A percentile compares a stretch with the other conserved stretches of the same genome.
These are phyloP conservation scores for Termitomyces sp. DNA, from an alignment of 768 basidiomycete genomes.

Conservation along the genomic window DNA sequence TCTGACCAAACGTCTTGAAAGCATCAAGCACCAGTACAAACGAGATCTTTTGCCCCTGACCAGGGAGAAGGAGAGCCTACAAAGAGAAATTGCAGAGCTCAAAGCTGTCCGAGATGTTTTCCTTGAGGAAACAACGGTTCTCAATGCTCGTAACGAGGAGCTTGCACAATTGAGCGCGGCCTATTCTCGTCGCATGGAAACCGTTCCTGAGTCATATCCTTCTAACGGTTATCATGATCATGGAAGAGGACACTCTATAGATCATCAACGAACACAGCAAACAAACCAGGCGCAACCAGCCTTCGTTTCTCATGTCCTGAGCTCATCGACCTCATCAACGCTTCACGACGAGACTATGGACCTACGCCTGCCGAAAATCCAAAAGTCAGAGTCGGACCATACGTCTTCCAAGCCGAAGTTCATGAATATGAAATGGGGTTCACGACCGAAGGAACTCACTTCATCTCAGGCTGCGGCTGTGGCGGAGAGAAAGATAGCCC, in stretches of 20 bases:
- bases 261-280: conserved; percentile 21
- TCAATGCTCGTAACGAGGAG: conserved; percentile 91
- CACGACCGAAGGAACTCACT: conserved; percentile 43
- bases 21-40: conserved; percentile 82
- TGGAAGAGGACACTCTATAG: conserved; percentile 19
- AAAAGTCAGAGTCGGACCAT: conserved; percentile 42
- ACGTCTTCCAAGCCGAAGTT: conserved; percentile 56
- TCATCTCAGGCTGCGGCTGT: conserved; percentile 23
- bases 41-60: conserved; percentile 82
- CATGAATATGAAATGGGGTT: conserved; percentile 66
- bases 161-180: conserved; percentile 84
- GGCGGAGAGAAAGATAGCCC: conserved; percentile 30
- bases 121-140: conserved; percentile 85
- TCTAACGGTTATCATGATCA: conserved; percentile 21
- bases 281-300: conserved; percentile 25
- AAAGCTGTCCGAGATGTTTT: conserved; percentile 81
- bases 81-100: conserved; percentile 82
- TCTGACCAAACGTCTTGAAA: conserved; percentile 81
- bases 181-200: conserved; percentile 75
- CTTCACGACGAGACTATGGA: conserved; percentile 45
- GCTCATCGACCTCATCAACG: conserved; percentile 43
- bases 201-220: conserved; percentile 29
- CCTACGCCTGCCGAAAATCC: conserved; percentile 28
- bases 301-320: conserved; percentile 30
- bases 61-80: conserved; percentile 72